Evolutionary conservation across 305 asterid genomes (phyloP), one percentile per base, ranked within the genome.

Genomic region (Withania somnifera): DNA sequence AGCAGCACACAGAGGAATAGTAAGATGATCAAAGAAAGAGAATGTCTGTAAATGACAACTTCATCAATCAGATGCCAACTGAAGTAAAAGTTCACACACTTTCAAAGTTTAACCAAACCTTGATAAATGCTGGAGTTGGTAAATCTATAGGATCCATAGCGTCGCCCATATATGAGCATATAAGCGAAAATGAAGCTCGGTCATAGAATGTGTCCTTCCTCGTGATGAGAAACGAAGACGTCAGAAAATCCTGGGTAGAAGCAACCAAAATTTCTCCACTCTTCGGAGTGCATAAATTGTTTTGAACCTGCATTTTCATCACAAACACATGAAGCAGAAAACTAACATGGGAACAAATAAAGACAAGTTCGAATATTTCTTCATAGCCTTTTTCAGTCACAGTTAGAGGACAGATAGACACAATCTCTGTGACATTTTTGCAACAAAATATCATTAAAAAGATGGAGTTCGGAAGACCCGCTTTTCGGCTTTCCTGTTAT

Each of bases 261-360:
- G 99, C 99, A 84, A 96, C 99, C 98, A 96, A 92, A 82, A 96
- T 93, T 89, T 96, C 98, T 71, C 99, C 99, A 88, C 92, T 96
- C 88, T 96, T 96, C 38, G 99, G 99, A 80, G 99, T 96, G 90
- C 99, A 96, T 82, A 96, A 91, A 87, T 96, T 96, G 91, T 94
- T 94, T 87, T 96, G 99, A 84, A 96, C 99, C 99, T 96, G 93
- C 92, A 94, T 68, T 38, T 85, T 54, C 80, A 88, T 82, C 78
- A 80, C 76, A 75, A 50, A 28, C 47, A 51, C 76, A 47, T 75
- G 38, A 75, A 75, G 80, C 28, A 51, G 63, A 26, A 75, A 75
- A 75, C 61, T 50, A 75, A 26, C 40, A 10, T 17, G 38, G 24
- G 19, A 51, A 15, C 45, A 75, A 47, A 6, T 51, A 47, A 75